A percentile compares a stretch with the other conserved stretches of the same genome.
phyloP scores from a whole-genome alignment of 345 rosid genomes.

The Pistacia integerrima region DNA sequence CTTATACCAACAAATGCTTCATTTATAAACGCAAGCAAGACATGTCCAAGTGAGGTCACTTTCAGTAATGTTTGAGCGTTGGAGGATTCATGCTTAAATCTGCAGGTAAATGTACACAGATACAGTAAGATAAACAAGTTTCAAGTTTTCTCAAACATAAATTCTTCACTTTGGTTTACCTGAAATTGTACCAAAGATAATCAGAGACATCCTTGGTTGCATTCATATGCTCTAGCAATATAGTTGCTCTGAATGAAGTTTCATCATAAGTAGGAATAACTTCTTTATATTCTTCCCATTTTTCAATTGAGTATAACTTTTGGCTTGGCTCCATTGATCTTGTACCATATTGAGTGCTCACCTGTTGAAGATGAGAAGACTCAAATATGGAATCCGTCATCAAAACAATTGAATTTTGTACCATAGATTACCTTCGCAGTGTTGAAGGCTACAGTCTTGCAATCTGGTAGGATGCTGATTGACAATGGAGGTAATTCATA shows the following conservation, averaged over 20 bases:
- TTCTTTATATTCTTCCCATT: conserved; percentile 66
- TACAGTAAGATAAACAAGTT: neutral
- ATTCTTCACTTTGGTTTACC: conserved; percentile 34
- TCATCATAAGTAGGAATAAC: conserved; percentile 46
- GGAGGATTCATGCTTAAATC: conserved; percentile 41
- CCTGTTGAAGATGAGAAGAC: conserved; percentile 36
- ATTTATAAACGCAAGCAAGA: conserved; percentile 70
- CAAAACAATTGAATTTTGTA: neutral
- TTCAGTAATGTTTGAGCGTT: conserved; percentile 39
- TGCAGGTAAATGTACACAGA: conserved; percentile 20
- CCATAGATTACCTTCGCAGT: conserved; percentile 60
- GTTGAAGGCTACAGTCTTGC: conserved; percentile 67
- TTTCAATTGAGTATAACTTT: conserved; percentile 36
- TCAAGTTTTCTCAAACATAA: neutral
- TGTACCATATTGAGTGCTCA: conserved; percentile 45
- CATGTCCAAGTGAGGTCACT: conserved; percentile 62
- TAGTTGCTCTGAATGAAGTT: conserved; percentile 50
- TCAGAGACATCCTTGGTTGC: conserved; percentile 77
- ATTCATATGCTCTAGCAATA: conserved; percentile 63
- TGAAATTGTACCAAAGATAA: conserved; percentile 76
- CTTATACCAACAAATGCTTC: conserved; percentile 50
- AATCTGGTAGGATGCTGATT: conserved; percentile 72
- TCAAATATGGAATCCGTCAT: neutral
- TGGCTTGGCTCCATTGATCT: conserved; percentile 47
- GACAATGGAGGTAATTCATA: conserved; percentile 64